Conservation (phyloP, 192 early-diverging fungal genomes). For the Rhizoclosmatium globosum region DNA sequence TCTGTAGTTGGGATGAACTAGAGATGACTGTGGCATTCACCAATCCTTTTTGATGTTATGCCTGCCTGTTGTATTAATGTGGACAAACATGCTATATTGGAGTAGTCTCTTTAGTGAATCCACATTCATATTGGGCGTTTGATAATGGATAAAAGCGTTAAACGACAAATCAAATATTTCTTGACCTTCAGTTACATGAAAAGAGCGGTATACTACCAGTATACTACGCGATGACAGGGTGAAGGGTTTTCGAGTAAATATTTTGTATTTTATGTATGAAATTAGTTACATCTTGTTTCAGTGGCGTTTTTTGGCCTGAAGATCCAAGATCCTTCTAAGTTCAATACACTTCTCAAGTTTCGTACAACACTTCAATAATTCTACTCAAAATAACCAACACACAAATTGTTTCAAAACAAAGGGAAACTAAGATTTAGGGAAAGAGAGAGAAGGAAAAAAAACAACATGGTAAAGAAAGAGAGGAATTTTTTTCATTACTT, state of each 20-base stretch:
- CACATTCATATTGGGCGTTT: not conserved
- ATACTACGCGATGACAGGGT: too few species aligned
- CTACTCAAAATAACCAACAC: not conserved
- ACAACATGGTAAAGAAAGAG: not conserved
- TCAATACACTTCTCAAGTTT: not conserved
- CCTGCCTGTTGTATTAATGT: conserved; percentile 67
- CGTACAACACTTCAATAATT: not conserved
- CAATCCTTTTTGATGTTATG: conserved; percentile 51
- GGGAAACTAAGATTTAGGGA: not conserved
- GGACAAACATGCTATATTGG: conserved; percentile 65
- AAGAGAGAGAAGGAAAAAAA: conserved; percentile 12
- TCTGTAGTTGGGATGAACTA: too few species aligned
- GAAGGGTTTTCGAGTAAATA: too few species aligned
- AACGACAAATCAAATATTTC: too few species aligned
- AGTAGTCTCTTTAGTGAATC: conserved; percentile 22
- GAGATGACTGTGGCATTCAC: too few species aligned
- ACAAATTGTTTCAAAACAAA: not conserved
- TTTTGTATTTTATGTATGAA: too few species aligned
- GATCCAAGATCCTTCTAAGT: too few species aligned
- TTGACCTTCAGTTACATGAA: too few species aligned
- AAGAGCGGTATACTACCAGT: too few species aligned
- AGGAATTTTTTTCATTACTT: not conserved
- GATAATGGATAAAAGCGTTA: not conserved
- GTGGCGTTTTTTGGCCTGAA: too few species aligned
- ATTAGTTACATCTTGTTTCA: too few species aligned